phyloP scores from a whole-genome alignment of 306 rosid species.

The Dryas alaskensis region DNA sequence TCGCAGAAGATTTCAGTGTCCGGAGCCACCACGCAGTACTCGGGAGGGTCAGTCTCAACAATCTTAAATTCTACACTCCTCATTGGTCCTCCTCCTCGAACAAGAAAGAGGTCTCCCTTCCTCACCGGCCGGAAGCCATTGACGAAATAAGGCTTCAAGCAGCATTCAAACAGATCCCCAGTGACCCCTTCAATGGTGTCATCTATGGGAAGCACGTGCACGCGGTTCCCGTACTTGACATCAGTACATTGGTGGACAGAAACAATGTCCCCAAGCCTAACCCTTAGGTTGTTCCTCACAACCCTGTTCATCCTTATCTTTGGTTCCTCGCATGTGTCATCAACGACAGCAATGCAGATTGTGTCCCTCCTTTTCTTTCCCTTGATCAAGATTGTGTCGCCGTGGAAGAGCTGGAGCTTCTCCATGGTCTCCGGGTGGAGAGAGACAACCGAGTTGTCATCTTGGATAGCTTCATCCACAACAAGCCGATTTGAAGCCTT shows the following conservation, averaged over 20 bases:
- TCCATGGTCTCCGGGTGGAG: constrained; percentile 45
- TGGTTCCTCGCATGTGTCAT: constrained; percentile 27
- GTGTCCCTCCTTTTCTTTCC: constrained; percentile 36
- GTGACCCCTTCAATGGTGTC: constrained; percentile 36
- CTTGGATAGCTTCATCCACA: neutral
- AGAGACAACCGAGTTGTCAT: neutral
- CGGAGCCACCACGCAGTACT: constrained; percentile 27
- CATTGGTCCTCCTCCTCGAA: constrained; percentile 22
- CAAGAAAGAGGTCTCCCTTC: constrained; percentile 28
- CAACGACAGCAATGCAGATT: constrained; percentile 26
- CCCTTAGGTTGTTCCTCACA: constrained; percentile 34
- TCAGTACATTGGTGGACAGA: constrained; percentile 32
- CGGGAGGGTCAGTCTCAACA: constrained; percentile 24
- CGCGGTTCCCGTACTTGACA: constrained; percentile 29
- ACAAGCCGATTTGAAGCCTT: neutral
- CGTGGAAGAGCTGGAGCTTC: constrained; percentile 66
- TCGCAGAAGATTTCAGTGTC: constrained; percentile 28
- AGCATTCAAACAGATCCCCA: constrained; percentile 21
- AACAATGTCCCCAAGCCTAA: constrained; percentile 34
- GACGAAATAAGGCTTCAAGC: constrained; percentile 15
- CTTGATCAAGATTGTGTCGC: constrained; percentile 68
- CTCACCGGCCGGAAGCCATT: constrained; percentile 23
- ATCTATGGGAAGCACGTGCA: constrained; percentile 35
- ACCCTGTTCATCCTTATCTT: constrained; percentile 37
- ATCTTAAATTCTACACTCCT: constrained; percentile 29